These are phyloP conservation scores for Candida sp. DNA, from an alignment of 1,139 yeast genomes.

Conservation along the genomic window DNA sequence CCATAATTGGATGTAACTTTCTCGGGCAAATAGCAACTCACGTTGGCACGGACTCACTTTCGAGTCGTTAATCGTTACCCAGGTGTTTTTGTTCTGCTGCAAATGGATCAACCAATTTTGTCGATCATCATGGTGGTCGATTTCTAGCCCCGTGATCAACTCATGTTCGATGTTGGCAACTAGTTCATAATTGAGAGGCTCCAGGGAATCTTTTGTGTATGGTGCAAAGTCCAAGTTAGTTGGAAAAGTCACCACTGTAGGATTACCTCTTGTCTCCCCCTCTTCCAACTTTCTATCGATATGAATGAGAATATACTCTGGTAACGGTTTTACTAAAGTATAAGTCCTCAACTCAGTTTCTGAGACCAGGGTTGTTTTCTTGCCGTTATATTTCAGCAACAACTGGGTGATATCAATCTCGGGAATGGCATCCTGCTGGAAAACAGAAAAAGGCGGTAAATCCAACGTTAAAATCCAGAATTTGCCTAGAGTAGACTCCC, in stretches of 20 bases:
- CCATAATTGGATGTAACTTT: constrained; percentile 71
- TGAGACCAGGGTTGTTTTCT: constrained; percentile 13
- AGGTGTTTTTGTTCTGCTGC: constrained; percentile 32
- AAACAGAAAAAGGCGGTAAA: constrained; percentile 56
- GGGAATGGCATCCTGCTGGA: constrained; percentile 41
- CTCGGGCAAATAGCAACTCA: constrained; percentile 61
- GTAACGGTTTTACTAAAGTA: constrained; percentile 37
- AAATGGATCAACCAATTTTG: constrained; percentile 54
- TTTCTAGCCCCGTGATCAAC: constrained; percentile 14
- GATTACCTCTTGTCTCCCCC: constrained; percentile 40
- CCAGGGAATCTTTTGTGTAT: constrained; percentile 14
- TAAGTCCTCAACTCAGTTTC: constrained; percentile 28
- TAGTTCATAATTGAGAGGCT: constrained; percentile 36
- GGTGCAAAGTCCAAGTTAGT: constrained; percentile 39
- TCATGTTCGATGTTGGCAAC: constrained; percentile 53
- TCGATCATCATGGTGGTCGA: constrained; percentile 22
- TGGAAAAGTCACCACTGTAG: constrained; percentile 64
- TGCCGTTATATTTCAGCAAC: constrained; percentile 42
- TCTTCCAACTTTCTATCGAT: constrained; percentile 49
- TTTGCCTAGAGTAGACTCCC: constrained; percentile 23
- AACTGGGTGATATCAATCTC: constrained; percentile 50
- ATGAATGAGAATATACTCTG: constrained; percentile 53
- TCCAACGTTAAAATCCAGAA: constrained; percentile 61
- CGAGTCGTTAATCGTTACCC: constrained; percentile 60
- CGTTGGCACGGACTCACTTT: constrained; percentile 43